Percentiles rank a stretch among this genome's conserved stretches.
phyloP scores from a whole-genome alignment of 2,329 filamentous ascomycete species.

The Fusarium sp. region DNA sequence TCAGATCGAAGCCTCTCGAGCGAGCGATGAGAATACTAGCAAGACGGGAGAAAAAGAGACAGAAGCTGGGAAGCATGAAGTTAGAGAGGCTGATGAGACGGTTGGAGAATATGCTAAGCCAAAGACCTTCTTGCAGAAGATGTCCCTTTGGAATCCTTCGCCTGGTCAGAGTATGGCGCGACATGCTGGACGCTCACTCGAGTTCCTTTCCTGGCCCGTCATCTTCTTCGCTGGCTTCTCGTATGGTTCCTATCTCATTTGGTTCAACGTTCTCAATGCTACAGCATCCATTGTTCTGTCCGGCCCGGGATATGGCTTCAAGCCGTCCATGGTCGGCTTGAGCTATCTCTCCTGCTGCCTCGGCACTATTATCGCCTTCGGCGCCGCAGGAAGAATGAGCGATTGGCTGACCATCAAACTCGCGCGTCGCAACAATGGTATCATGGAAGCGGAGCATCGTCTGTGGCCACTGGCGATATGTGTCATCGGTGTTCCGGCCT shows the following conservation, averaged over 20 bases:
- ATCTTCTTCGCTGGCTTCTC: slow-evolving; percentile 58
- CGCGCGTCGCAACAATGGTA: slow-evolving; percentile 55
- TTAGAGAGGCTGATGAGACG: slow-evolving; percentile 14
- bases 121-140: slow-evolving; percentile 58
- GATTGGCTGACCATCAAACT: slow-evolving; percentile 54
- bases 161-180: slow-evolving; percentile 50
- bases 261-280: slow-evolving; percentile 59
- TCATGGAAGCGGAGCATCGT: slow-evolving; percentile 57
- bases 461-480: slow-evolving; percentile 55
- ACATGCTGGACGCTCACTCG: slow-evolving; percentile 53
- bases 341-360: slow-evolving; percentile 54
- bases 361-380: slow-evolving; percentile 49
- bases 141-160: slow-evolving; percentile 55
- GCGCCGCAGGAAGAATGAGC: slow-evolving; percentile 50
- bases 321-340: slow-evolving; percentile 54
- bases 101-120: background rate
- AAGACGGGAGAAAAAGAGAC: background rate
- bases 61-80: slow-evolving; percentile 1
- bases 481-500: slow-evolving; percentile 46
- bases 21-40: slow-evolving; percentile 15
- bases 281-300: slow-evolving; percentile 56
- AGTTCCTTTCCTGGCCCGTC: slow-evolving; percentile 55
- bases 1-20: background rate
- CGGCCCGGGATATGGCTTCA: slow-evolving; percentile 54
- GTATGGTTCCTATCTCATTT: slow-evolving; percentile 57